Conservation (phyloP, 495 filamentous ascomycete species). For the Filosporella fistucella region DNA sequence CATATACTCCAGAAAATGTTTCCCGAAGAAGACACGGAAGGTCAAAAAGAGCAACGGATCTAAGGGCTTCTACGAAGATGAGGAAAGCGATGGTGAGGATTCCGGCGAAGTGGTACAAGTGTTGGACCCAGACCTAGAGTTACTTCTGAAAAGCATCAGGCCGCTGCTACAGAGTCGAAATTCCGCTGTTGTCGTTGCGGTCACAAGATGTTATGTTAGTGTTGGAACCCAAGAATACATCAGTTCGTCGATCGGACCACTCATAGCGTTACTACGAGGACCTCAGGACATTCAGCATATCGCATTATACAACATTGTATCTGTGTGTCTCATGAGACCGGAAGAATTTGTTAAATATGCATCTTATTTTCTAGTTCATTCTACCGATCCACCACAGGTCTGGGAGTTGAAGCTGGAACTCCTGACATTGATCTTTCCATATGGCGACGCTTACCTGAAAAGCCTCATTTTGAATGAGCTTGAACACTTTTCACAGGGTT, state of each 20-base stretch:
- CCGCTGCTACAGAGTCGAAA: slow-evolving; percentile 89
- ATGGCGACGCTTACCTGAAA: slow-evolving; percentile 69
- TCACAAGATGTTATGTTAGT: slow-evolving; percentile 78
- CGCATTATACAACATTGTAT: slow-evolving; percentile 89
- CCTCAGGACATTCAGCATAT: slow-evolving; percentile 84
- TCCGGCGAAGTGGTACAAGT: slow-evolving; percentile 49
- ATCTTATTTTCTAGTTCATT: slow-evolving; percentile 80
- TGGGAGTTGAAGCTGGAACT: slow-evolving; percentile 90
- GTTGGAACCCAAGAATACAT: slow-evolving; percentile 74
- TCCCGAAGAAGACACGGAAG: slow-evolving; percentile 65
- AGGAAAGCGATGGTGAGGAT: slow-evolving; percentile 43
- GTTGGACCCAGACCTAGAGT: slow-evolving; percentile 77
- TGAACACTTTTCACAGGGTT: slow-evolving; percentile 80
- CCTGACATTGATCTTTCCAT: slow-evolving; percentile 82
- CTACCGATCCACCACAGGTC: slow-evolving; percentile 75
- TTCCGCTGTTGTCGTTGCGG: slow-evolving; percentile 84
- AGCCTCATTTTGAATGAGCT: slow-evolving; percentile 86
- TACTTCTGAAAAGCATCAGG: slow-evolving; percentile 74
- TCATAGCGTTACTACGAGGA: slow-evolving; percentile 78
- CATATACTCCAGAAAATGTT: slow-evolving; percentile 81
- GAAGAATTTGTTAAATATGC: slow-evolving; percentile 76
- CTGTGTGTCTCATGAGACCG: slow-evolving; percentile 70
- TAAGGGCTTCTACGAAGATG: slow-evolving; percentile 77
- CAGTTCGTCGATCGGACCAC: slow-evolving; percentile 66
- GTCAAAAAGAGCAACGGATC: slow-evolving; percentile 35